Percentiles rank a stretch among this genome's conserved stretches.
These are phyloP conservation scores for Aspergillus intermedius DNA, from an alignment of 2,329 filamentous ascomycete genomes.

Conservation along the genomic window DNA sequence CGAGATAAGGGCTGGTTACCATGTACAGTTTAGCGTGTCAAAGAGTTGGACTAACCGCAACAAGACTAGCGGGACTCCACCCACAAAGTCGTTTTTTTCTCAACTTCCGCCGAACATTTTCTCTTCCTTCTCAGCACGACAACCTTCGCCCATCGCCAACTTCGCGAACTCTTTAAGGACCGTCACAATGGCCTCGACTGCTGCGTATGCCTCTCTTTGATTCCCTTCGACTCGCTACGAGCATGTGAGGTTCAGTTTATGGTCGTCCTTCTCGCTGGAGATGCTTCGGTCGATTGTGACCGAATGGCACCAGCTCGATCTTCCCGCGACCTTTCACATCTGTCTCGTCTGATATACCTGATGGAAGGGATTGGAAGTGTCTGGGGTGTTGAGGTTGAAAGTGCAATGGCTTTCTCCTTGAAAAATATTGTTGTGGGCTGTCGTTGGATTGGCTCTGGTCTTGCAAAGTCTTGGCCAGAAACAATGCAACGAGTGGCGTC, in stretches of 20 bases:
- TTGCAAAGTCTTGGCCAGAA: conserved; percentile 8
- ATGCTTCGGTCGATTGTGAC: conserved; percentile 35
- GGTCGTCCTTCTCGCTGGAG: conserved; percentile 81
- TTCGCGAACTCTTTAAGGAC: conserved; percentile 37
- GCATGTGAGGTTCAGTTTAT: conserved; percentile 57
- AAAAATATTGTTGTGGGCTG: conserved; percentile 64
- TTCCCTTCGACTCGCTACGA: conserved; percentile 29
- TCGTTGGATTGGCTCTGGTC: conserved; percentile 13
- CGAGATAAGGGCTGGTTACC: too few relatives aligned
- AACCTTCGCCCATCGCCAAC: conserved; percentile 32
- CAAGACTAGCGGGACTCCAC: not conserved
- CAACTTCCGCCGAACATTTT: conserved; percentile 14
- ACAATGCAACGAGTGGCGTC: conserved; percentile 33
- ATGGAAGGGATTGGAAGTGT: conserved; percentile 48
- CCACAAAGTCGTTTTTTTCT: conserved; percentile 25
- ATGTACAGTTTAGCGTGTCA: too few relatives aligned
- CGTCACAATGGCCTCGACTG: conserved; percentile 55
- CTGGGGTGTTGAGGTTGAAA: conserved; percentile 77
- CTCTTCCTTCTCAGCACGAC: conserved; percentile 25
- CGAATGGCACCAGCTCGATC: conserved; percentile 68
- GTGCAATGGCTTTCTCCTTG: conserved; percentile 57
- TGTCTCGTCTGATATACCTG: conserved; percentile 21
- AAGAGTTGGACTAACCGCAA: too few relatives aligned
- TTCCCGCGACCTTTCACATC: conserved; percentile 39
- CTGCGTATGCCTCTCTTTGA: conserved; percentile 52